phyloP scores from a whole-genome alignment of 768 basidiomycete species.

The Rhodotorula kratochvilovae region DNA sequence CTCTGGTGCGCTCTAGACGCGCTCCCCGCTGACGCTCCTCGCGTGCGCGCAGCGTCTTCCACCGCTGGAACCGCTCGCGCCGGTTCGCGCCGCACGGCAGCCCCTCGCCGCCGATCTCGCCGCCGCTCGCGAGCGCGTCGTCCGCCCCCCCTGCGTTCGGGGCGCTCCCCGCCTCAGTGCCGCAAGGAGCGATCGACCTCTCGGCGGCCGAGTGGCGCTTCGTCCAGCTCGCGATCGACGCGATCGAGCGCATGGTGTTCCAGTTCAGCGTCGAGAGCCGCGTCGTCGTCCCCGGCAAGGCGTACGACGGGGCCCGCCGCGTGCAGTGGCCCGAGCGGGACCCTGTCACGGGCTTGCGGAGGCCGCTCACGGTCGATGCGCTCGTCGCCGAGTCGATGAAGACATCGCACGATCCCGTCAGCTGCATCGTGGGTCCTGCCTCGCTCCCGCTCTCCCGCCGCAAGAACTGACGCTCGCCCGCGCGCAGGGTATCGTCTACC shows the following conservation, averaged over 20 bases:
- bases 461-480: background rate
- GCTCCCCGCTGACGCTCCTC: too few relatives aligned
- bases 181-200: background rate
- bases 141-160: too few relatives aligned
- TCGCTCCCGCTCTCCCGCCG: background rate
- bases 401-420: slow-evolving; percentile 1
- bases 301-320: background rate
- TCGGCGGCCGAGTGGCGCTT: slow-evolving; percentile 8
- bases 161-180: too few relatives aligned
- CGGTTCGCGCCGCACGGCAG: background rate
- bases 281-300: background rate
- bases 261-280: background rate
- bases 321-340: background rate
- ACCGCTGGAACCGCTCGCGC: slow-evolving; percentile 1
- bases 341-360: background rate
- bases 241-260: slow-evolving; percentile 1
- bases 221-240: background rate
- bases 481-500: slow-evolving; percentile 1
- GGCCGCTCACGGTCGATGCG: background rate
- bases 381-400: background rate
- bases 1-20: too few relatives aligned
- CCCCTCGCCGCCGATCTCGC: background rate
- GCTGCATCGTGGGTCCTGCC: background rate
- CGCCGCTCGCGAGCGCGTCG: background rate
- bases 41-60: background rate